Percentiles rank a stretch among this genome's conserved stretches.
Conservation (phyloP, 768 basidiomycete species). For the Melanogaster broomeanus region DNA sequence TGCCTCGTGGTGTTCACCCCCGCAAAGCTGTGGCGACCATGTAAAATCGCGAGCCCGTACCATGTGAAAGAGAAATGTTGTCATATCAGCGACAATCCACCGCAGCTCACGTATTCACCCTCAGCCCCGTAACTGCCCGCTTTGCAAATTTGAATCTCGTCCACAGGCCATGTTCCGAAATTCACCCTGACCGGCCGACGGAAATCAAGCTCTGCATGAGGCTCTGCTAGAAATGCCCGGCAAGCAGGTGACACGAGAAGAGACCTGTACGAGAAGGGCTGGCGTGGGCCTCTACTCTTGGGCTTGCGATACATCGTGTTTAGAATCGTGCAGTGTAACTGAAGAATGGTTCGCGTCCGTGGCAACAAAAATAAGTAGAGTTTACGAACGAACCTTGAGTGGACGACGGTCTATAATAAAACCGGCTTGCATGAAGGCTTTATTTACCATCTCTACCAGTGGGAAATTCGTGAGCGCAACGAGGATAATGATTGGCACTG, state of each 20-base stretch:
- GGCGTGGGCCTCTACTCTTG: constrained; percentile 22
- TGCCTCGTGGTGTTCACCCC: too few relatives aligned
- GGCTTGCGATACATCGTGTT: constrained; percentile 50
- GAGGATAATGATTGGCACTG: background rate
- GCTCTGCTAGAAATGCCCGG: constrained; percentile 5
- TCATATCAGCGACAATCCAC: constrained; percentile 13
- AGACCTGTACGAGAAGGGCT: constrained; percentile 44
- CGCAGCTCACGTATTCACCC: constrained; percentile 60
- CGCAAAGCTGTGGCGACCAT: background rate
- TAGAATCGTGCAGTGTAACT: constrained; percentile 54
- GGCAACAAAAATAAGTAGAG: background rate
- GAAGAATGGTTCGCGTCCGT: background rate
- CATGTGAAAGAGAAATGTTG: background rate
- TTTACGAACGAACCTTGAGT: constrained; percentile 42
- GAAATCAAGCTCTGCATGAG: constrained; percentile 1
- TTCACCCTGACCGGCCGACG: constrained; percentile 37
- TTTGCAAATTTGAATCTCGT: constrained; percentile 63
- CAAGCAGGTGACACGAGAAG: constrained; percentile 33
- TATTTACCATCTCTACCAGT: constrained; percentile 49
- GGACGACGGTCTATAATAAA: constrained; percentile 50
- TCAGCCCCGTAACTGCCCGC: constrained; percentile 70
- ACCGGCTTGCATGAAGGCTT: constrained; percentile 40
- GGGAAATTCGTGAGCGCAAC: constrained; percentile 5
- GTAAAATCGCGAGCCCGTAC: background rate
- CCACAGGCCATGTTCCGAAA: constrained; percentile 55